Percentiles rank a stretch among this genome's conserved stretches.
phyloP scores from a whole-genome alignment of 208 protist genomes.

The Trypanosoma caninum region DNA sequence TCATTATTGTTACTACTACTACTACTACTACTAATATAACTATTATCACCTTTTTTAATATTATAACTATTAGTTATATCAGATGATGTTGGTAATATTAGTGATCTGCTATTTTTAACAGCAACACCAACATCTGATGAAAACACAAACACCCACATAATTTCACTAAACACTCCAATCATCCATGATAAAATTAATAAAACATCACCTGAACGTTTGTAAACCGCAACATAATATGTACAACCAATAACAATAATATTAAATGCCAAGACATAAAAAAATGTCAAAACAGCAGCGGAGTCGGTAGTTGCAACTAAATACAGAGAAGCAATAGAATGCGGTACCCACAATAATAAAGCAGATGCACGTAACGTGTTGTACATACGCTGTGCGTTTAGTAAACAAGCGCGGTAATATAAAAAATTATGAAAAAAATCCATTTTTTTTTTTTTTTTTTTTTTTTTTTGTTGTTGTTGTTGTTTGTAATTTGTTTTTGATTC shows the following conservation, averaged over 20 bases:
- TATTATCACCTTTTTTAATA: background rate
- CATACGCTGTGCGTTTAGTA: background rate
- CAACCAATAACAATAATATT: constrained; percentile 31
- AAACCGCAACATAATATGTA: constrained; percentile 51
- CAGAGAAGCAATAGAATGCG: constrained; percentile 55
- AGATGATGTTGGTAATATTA: background rate
- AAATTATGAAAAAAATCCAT: too few relatives aligned
- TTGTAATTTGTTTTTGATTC: constrained; percentile 3
- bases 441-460: constrained; percentile 3
- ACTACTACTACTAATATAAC: too few relatives aligned
- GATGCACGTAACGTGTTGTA: constrained; percentile 21
- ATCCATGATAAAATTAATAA: constrained; percentile 68
- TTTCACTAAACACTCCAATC: constrained; percentile 58
- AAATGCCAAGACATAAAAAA: constrained; percentile 45
- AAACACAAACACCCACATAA: constrained; percentile 31
- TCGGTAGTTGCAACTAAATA: constrained; percentile 33
- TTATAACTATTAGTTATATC: background rate
- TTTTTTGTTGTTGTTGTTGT: background rate
- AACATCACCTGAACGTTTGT: constrained; percentile 58
- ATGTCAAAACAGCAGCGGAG: background rate
- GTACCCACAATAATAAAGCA: constrained; percentile 60
- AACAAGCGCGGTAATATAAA: too few relatives aligned
- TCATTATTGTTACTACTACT: too few relatives aligned
- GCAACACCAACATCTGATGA: background rate
- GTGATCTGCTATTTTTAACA: background rate